These are phyloP conservation scores for Penicillium salamii DNA, from an alignment of 495 filamentous ascomycete genomes.

Conservation along the genomic window DNA sequence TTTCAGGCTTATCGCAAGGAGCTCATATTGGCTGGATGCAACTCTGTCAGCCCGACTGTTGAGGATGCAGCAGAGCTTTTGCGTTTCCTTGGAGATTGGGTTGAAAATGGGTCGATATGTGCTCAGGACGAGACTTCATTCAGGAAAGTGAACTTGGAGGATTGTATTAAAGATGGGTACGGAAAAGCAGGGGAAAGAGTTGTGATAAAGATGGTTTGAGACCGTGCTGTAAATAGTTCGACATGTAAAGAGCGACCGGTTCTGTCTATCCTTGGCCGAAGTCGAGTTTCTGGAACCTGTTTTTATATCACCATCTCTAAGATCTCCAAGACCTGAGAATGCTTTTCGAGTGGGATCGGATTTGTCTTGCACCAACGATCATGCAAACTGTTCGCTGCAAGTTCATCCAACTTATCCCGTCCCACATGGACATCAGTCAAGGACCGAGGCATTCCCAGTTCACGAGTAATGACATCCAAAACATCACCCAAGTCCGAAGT, in stretches of 20 bases:
- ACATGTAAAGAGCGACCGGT: too few species aligned
- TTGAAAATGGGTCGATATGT: slow-evolving; percentile 10
- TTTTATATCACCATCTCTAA: slow-evolving; percentile 43
- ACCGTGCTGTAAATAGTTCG: not conserved
- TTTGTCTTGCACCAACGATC: slow-evolving; percentile 51
- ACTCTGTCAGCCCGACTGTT: slow-evolving; percentile 8
- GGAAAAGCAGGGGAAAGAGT: slow-evolving; percentile 7
- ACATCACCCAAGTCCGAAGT: slow-evolving; percentile 51
- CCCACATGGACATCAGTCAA: slow-evolving; percentile 54
- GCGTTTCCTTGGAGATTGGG: slow-evolving; percentile 8
- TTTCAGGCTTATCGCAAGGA: slow-evolving; percentile 22
- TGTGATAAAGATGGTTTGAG: slow-evolving; percentile 12
- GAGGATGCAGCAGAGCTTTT: slow-evolving; percentile 13
- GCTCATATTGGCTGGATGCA: slow-evolving; percentile 16
- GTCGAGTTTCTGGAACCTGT: not conserved
- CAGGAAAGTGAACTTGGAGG: slow-evolving; percentile 8
- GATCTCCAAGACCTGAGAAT: slow-evolving; percentile 55
- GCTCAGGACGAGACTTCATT: slow-evolving; percentile 11
- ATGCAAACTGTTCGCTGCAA: slow-evolving; percentile 52
- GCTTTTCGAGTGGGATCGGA: slow-evolving; percentile 46
- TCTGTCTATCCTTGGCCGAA: too few species aligned
- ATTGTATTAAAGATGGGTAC: slow-evolving; percentile 15
- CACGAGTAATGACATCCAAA: slow-evolving; percentile 52
- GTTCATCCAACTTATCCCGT: slow-evolving; percentile 46
- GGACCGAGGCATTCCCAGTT: slow-evolving; percentile 54